A percentile compares a stretch with the other conserved stretches of the same genome.
These are phyloP conservation scores for Termitomyces titanicus DNA, from an alignment of 768 basidiomycete genomes.

Conservation along the genomic window DNA sequence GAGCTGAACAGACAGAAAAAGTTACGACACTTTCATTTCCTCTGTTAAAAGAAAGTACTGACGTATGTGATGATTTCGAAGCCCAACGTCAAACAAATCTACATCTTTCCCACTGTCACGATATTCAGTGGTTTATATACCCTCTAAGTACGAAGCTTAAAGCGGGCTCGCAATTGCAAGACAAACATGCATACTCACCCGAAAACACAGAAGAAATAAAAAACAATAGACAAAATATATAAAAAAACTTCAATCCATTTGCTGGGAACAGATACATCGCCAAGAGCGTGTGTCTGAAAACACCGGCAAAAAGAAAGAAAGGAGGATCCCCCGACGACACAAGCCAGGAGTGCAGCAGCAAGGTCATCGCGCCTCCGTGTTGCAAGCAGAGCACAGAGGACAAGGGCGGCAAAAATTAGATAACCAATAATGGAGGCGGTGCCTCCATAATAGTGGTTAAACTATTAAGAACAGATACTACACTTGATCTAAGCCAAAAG, in stretches of 20 bases:
- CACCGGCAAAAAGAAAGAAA: slow-evolving; percentile 2
- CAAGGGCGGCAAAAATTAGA: slow-evolving; percentile 55
- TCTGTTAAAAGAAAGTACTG: no score
- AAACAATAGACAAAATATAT: background rate
- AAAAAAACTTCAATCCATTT: slow-evolving; percentile 1
- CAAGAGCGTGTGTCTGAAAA: background rate
- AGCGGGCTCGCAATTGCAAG: no score
- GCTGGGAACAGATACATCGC: background rate
- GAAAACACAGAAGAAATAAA: background rate
- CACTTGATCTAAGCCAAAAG: slow-evolving; percentile 97
- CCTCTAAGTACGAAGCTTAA: no score
- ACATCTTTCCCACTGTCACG: no score
- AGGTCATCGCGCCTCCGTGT: slow-evolving; percentile 52
- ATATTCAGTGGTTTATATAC: no score
- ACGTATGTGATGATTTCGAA: no score
- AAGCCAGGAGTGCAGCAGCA: slow-evolving; percentile 54
- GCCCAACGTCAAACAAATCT: no score
- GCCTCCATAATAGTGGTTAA: slow-evolving; percentile 63
- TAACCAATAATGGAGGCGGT: slow-evolving; percentile 52
- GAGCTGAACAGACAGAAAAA: no score
- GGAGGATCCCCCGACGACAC: slow-evolving; percentile 58
- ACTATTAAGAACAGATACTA: slow-evolving; percentile 95
- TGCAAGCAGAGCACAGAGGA: slow-evolving; percentile 57
- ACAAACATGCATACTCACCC: no score
- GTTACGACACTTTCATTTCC: no score